Evolutionary conservation across 202 grass and related monocot genomes (phyloP).

Genomic region (Schoenoplectus triqueter): DNA sequence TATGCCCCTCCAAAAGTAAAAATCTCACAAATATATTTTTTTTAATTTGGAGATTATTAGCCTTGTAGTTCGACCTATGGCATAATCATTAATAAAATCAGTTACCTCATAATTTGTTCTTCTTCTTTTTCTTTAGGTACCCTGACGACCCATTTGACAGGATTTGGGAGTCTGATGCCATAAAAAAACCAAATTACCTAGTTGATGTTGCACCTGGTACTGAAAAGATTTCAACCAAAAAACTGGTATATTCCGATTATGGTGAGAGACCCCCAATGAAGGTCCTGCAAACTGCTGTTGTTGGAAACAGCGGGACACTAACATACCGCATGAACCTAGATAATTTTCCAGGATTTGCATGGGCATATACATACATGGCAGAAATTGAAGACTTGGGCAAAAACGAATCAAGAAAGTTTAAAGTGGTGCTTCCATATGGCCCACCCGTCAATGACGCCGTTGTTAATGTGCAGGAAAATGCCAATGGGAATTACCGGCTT

Average conservation of each 20-base stretch:
- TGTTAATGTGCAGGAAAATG: conserved; percentile 43
- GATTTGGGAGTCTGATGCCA: conserved; percentile 41
- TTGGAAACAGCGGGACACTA: conserved; percentile 37
- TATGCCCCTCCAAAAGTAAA: neutral
- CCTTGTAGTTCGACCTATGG: neutral
- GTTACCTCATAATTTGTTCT: neutral
- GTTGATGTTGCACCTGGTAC: conserved; percentile 41
- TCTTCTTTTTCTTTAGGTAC: conserved; percentile 22
- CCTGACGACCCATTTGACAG: conserved; percentile 43
- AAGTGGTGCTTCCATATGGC: conserved; percentile 17
- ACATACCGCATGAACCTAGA: conserved; percentile 42
- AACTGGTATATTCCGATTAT: neutral
- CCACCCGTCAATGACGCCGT: conserved; percentile 34
- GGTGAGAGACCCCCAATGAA: conserved; percentile 35
- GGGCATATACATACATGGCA: conserved; percentile 40
- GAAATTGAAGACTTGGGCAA: conserved; percentile 40
- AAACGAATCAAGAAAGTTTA: conserved; percentile 40
- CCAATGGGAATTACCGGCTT: conserved; percentile 27
- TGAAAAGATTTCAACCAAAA: conserved; percentile 34
- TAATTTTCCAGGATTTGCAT: conserved; percentile 39
- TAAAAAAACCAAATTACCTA: conserved; percentile 41
- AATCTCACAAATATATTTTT: neutral
- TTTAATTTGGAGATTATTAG: neutral
- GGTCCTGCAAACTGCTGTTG: conserved; percentile 44
- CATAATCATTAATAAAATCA: neutral